Evolutionary conservation across 306 rosid genomes (phyloP), one percentile per base, ranked within the genome.

Genomic region (Quillaja saponaria): DNA sequence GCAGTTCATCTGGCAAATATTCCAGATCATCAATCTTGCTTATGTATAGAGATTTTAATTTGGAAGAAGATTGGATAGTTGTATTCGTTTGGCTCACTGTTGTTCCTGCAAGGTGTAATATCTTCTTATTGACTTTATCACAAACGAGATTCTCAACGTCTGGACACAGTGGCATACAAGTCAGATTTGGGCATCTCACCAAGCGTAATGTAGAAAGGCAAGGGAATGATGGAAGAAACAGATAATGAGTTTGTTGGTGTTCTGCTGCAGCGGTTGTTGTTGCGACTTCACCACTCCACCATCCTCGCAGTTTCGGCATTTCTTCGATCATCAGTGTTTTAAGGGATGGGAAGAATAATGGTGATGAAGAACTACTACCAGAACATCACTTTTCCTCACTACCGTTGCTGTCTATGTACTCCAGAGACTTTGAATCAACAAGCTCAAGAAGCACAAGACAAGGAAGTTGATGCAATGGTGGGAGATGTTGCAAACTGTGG

Each of bases 251-350:
- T 6, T 13, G 13, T 5, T 13, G 35, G 13, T 39, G 31, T 25
- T 2, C 44, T 8, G 2, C 44, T 42, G 49, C 11, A 1, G 63
- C 39, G 16, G 34, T 6, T 35, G 8, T 12, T 7, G n/a, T n/a
- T n/a, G n/a, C n/a, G n/a, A 12, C 16, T 5, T 38, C 11, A 49
- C 49, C 2, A 42, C 49, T 46, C 74, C 66, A 57, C 74, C 74
- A 68, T 20, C 74, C 74, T 34, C 49, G 58, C 5, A 68, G 48
- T 6, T 57, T 68, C 11, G 42, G 34, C 31, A 49, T 16, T 0
- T 8, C 50, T 0, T 0, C 0, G 12, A 68, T 3, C 0, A 0
- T 0, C 0, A 69, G 44, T 5, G 4, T 18, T 5, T 60, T 8
- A 7, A 69, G 5, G 0, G 61, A 18, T 39, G 50, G 59, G 37